Percentiles rank a stretch among this genome's conserved stretches.
Evolutionary conservation across 257 asterid species (phyloP).

Genomic region (Capsicum rhomboideum): DNA sequence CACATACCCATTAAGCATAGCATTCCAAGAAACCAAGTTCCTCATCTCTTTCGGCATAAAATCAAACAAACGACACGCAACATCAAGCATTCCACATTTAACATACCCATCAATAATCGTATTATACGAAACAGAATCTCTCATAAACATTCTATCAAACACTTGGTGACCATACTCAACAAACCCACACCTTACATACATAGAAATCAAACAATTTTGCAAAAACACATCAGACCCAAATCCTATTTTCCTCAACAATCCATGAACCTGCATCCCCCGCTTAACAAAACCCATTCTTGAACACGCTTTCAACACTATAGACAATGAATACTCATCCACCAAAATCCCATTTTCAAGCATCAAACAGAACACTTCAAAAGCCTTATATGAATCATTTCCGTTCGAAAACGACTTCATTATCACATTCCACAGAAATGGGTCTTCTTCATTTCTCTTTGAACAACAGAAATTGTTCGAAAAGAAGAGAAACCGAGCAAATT

Average conservation of each 20-base stretch:
- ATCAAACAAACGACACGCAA: slow-evolving; percentile 55
- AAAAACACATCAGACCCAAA: slow-evolving; percentile 48
- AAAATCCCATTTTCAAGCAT: slow-evolving; percentile 61
- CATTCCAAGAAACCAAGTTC: slow-evolving; percentile 75
- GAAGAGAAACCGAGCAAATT: slow-evolving; percentile 51
- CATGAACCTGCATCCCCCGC: slow-evolving; percentile 70
- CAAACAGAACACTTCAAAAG: slow-evolving; percentile 47
- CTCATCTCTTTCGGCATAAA: slow-evolving; percentile 41
- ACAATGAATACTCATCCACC: slow-evolving; percentile 57
- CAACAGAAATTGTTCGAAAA: slow-evolving; percentile 10
- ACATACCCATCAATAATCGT: slow-evolving; percentile 83
- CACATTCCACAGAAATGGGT: slow-evolving; percentile 72
- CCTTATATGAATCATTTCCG: slow-evolving; percentile 44
- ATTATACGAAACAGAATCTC: slow-evolving; percentile 66
- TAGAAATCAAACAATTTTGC: slow-evolving; percentile 53
- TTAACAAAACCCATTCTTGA: slow-evolving; percentile 31
- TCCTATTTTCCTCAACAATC: slow-evolving; percentile 49
- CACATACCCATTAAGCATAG: slow-evolving; percentile 57
- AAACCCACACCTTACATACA: slow-evolving; percentile 52
- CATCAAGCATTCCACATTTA: slow-evolving; percentile 54
- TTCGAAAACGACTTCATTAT: slow-evolving; percentile 52
- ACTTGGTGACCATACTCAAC: slow-evolving; percentile 38
- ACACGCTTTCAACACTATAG: slow-evolving; percentile 66
- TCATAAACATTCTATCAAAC: slow-evolving; percentile 49
- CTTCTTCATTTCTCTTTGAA: slow-evolving; percentile 13